Evolutionary conservation across 169 alveolate species (phyloP), one percentile per base, ranked within the genome.

Genomic region (Eimeria tenella): DNA sequence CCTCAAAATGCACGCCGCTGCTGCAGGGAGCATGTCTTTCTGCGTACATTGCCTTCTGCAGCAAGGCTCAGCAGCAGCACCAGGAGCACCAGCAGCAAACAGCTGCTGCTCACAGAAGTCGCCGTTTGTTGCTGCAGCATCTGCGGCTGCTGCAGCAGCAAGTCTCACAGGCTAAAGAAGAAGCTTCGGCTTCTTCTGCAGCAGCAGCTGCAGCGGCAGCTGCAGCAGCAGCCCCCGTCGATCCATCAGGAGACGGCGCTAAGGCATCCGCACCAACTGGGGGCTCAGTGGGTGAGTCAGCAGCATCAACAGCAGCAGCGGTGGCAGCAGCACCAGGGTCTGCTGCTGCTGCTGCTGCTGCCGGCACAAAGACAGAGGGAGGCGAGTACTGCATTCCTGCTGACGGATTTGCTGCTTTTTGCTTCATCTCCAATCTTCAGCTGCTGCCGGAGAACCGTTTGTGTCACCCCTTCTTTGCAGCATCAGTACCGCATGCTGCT

Each of bases 11-110:
- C 25, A 74, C 84, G 21, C 84, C 84, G 23, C 58, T 74, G 84
- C 84, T 74, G 17, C 84, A 74, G 84, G 84, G 62, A 2, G 84
- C 84, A 31, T 74, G 84, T n/a, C 84, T 74, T 74, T 13, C 84
- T 31, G 11, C 84, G 23, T 74, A 25, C n/a, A 21, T 74, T 13
- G 58, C 84, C 31, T 74, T 74, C 21, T 74, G 84, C 58, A 25
- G 60, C 84, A 74, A 74, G 77, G 77, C 77, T 23, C 77, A 68
- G 31, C n/a, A 68, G n/a, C 77, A 68, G 31, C 21, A 17, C 21
- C 68, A 58, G 68, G 42, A 31, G 42, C 68, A 58, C 11, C 49
- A 68, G n/a, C 31, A 13, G 77, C 49, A 68, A 68, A 68, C 77
- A 17, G 77, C 4, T 17, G 77, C 60, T 7, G 31, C 21, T 4